phyloP scores from a whole-genome alignment of 805 yeast genomes.

The Wickerhamomyces tratensis region DNA sequence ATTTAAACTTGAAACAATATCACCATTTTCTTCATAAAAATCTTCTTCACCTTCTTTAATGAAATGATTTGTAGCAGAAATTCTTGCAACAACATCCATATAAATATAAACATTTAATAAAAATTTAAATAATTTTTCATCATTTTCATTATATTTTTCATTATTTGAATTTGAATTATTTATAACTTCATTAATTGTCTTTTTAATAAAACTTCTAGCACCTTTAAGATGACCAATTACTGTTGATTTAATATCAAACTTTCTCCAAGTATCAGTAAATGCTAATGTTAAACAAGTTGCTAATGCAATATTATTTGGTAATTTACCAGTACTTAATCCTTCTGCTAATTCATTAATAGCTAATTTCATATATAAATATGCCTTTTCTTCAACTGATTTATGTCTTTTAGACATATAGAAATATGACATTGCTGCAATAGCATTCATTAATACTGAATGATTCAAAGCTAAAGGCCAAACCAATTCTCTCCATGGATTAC shows the following conservation, averaged over 20 bases:
- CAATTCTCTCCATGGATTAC: constrained; percentile 58
- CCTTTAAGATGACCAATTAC: constrained; percentile 65
- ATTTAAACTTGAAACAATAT: background rate
- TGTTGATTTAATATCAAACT: constrained; percentile 40
- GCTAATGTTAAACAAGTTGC: constrained; percentile 58
- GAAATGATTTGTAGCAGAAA: constrained; percentile 35
- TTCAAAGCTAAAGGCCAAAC: constrained; percentile 47
- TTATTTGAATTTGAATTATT: constrained; percentile 6
- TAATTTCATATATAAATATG: constrained; percentile 47
- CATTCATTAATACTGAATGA: constrained; percentile 48
- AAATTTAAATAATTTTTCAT: constrained; percentile 16
- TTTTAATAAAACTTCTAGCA: constrained; percentile 50
- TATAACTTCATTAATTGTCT: constrained; percentile 22
- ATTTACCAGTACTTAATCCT: constrained; percentile 34
- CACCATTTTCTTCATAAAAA: constrained; percentile 10
- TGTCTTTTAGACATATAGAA: constrained; percentile 46
- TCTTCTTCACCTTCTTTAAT: background rate
- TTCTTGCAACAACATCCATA: constrained; percentile 56
- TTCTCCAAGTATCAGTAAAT: constrained; percentile 61
- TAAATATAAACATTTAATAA: constrained; percentile 60
- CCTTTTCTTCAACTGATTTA: constrained; percentile 34
- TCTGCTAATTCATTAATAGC: constrained; percentile 51
- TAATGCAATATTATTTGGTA: constrained; percentile 57
- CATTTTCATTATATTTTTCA: constrained; percentile 6
- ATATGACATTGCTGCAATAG: constrained; percentile 58